A percentile compares a stretch with the other conserved stretches of the same genome.
phyloP scores from a whole-genome alignment of 495 filamentous ascomycete species.

The Lophium mytilinum region DNA sequence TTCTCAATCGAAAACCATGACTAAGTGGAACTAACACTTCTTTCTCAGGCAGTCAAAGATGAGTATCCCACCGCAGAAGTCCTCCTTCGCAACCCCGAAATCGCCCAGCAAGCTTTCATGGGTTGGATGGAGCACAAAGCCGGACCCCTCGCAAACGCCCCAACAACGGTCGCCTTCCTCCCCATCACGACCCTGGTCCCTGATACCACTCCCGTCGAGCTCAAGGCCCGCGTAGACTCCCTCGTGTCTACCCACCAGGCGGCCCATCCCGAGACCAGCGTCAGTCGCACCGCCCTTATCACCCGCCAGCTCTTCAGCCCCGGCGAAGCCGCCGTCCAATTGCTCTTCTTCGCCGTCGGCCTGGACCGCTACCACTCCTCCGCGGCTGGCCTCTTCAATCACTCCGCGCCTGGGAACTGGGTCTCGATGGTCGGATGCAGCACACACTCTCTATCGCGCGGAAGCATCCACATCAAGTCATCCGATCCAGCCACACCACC shows the following conservation, averaged over 20 bases:
- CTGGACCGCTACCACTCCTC: background rate
- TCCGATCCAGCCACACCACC: constrained; percentile 13
- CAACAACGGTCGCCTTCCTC: constrained; percentile 8
- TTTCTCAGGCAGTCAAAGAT: constrained; percentile 17
- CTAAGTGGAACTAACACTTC: background rate
- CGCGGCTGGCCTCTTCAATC: constrained; percentile 3
- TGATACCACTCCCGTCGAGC: background rate
- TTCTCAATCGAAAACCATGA: background rate
- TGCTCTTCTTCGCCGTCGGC: constrained; percentile 2
- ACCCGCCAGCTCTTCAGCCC: constrained; percentile 6
- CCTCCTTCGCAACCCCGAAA: constrained; percentile 12
- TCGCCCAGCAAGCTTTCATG: constrained; percentile 14
- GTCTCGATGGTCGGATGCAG: constrained; percentile 4
- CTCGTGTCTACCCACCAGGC: constrained; percentile 4
- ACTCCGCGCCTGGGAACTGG: constrained; percentile 17
- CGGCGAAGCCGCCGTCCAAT: constrained; percentile 15
- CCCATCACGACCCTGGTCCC: constrained; percentile 9
- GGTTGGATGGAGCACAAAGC: constrained; percentile 14
- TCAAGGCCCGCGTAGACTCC: constrained; percentile 9
- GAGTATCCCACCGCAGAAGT: constrained; percentile 20
- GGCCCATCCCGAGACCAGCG: constrained; percentile 6
- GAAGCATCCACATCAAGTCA: constrained; percentile 15
- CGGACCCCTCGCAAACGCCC: constrained; percentile 19
- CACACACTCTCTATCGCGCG: constrained; percentile 16
- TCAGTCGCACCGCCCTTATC: constrained; percentile 6